Conservation (phyloP, 2,329 filamentous ascomycete genomes). For the Penicillium sp. region DNA sequence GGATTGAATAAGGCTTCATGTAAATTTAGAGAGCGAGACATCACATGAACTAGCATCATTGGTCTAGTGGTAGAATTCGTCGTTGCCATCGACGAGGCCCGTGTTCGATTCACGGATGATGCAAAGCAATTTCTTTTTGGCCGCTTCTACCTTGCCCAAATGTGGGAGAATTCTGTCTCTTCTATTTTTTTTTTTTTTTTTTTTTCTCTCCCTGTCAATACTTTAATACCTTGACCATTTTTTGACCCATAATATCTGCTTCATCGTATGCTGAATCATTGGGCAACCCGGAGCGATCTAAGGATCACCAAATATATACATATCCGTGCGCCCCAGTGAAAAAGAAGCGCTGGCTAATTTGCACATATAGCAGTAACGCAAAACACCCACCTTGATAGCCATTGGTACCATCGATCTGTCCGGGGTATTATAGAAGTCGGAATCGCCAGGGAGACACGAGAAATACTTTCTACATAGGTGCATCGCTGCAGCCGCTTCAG, state of each 20-base stretch:
- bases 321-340: background rate
- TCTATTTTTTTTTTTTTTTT: background rate
- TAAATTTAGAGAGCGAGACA: too few species aligned
- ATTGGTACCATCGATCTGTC: too few species aligned
- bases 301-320: background rate
- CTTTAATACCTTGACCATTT: background rate
- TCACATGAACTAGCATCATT: conserved; percentile 35
- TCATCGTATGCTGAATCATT: background rate
- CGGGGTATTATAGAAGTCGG: too few species aligned
- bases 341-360: too few species aligned
- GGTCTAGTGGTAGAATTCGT: conserved; percentile 48
- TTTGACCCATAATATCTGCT: background rate
- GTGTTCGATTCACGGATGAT: conserved; percentile 48
- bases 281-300: background rate
- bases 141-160: background rate
- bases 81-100: conserved; percentile 48
- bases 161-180: background rate
- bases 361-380: too few species aligned
- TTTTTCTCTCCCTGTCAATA: background rate
- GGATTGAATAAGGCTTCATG: background rate
- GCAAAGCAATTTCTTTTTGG: conserved; percentile 17
- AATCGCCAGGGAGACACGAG: background rate
- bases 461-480: background rate
- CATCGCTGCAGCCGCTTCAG: too few species aligned
- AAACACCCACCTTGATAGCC: too few species aligned